Conservation (phyloP, 2,329 filamentous ascomycete genomes). For the Purpureocillium lavendulum region DNA sequence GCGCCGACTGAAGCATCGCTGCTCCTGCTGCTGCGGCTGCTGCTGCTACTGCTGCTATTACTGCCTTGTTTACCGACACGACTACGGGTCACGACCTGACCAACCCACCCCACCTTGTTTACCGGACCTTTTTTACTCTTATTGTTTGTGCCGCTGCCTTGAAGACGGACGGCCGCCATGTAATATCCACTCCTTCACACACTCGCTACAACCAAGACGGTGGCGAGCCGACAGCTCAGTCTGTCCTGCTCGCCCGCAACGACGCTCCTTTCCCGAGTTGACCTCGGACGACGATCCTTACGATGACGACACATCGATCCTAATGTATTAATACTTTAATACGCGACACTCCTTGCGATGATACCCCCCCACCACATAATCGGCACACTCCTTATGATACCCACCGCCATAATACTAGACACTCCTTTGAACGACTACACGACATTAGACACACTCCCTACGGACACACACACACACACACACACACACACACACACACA, state of each 20-base stretch:
- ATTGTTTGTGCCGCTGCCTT: slow-evolving; percentile 3
- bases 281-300: slow-evolving; percentile 22
- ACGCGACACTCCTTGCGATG: slow-evolving; percentile 22
- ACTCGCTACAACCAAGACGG: slow-evolving; percentile 19
- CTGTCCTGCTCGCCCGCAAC: slow-evolving; percentile 5
- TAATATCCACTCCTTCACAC: slow-evolving; percentile 26
- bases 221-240: slow-evolving; percentile 3
- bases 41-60: neutral
- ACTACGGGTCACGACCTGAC: too few relatives aligned
- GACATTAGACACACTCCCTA: slow-evolving; percentile 22
- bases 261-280: slow-evolving; percentile 20
- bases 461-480: slow-evolving; percentile 6
- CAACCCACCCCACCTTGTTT: neutral
- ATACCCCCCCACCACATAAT: slow-evolving; percentile 14
- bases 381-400: slow-evolving; percentile 24
- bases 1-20: slow-evolving; percentile 20
- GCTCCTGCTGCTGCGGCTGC: slow-evolving; percentile 11
- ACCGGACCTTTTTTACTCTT: neutral
- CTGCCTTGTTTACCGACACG: slow-evolving; percentile 12
- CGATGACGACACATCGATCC: slow-evolving; percentile 8
- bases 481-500: slow-evolving; percentile 5
- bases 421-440: slow-evolving; percentile 28
- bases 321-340: slow-evolving; percentile 20
- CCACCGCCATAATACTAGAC: slow-evolving; percentile 16
- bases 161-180: slow-evolving; percentile 24